Conservation (phyloP, 805 yeast species). For the Ogataea nonfermentans region DNA sequence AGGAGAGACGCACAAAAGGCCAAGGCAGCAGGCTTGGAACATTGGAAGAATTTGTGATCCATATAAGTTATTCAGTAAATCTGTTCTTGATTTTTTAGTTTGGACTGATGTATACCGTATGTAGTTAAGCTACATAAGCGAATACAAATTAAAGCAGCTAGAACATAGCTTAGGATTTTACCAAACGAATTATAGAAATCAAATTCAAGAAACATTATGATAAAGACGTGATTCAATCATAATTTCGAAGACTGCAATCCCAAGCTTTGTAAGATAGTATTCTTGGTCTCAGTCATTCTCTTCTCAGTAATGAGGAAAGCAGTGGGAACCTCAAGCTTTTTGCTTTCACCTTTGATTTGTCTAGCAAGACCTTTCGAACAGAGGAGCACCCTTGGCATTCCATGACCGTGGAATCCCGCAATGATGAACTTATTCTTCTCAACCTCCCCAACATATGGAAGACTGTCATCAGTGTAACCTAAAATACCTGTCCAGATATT, state of each 20-base stretch:
- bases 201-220: no score
- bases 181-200: no score
- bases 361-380: constrained; percentile 40
- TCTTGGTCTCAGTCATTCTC: constrained; percentile 19
- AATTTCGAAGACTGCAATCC: neutral
- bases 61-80: neutral
- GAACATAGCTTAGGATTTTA: no score
- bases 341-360: constrained; percentile 5
- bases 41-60: neutral
- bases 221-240: neutral
- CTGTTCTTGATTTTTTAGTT: no score
- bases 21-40: constrained; percentile 31
- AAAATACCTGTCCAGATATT: constrained; percentile 45
- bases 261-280: constrained; percentile 13
- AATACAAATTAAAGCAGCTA: no score
- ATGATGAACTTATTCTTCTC: constrained; percentile 34
- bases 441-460: constrained; percentile 45
- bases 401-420: constrained; percentile 52
- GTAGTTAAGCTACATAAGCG: no score
- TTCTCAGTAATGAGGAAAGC: constrained; percentile 23
- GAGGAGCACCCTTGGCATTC: constrained; percentile 47
- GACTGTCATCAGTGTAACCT: constrained; percentile 41
- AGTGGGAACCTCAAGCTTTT: constrained; percentile 18
- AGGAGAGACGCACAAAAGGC: constrained; percentile 23
- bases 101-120: no score